Base-by-base conservation (phyloP, 805 yeast species). In the Candida montana region DNA sequence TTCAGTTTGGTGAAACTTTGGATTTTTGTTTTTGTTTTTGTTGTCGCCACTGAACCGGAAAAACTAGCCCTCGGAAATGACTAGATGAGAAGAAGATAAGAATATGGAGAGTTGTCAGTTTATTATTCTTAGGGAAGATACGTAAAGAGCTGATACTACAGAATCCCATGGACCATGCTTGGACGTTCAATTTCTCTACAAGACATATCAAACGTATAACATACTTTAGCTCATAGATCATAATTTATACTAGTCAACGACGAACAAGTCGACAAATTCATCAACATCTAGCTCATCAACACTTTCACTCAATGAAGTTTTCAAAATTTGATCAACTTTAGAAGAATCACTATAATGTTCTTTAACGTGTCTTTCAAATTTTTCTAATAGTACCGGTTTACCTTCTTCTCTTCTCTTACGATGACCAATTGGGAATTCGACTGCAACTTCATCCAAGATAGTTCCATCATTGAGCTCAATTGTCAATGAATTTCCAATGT, bases 401-500 rank as follows among this genome's bases (percentile, higher is more conserved):
- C 82, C 83, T 54, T 77, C 82, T 40, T 71, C 74, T 47, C 83
- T 68, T 58, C 83, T 72, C 49, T 63, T 62, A 50, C 73, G 68
- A 62, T 77, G 83, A 12, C 83, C 83, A 45, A 77, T 63, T 55
- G 83, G 79, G 57, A 66, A 75, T 55, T 75, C 73, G 24, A 77
- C 76, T 38, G 61, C 68, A 32, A 73, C 73, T 47, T 75, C 80
- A 41, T 72, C 76, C 15, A 76, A 56, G 3, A 62, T 59, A 4
- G 78, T 66, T 32, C 82, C 82, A 51, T 77, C 81, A 29, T 73
- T 68, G 42, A 77, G 58, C 36, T 74, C 74, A 47, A 74, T 62
- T 45, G 63, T 61, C 34, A 77, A 49, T 4, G 81, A 76, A 52
- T 77, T 77, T 31, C 80, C 80, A 49, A 77, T 77, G 47, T 64